A percentile compares a stretch with the other conserved stretches of the same genome.
These are phyloP conservation scores for Parsonsia alboflavescens DNA, from an alignment of 257 asterid species.

Conservation along the genomic window DNA sequence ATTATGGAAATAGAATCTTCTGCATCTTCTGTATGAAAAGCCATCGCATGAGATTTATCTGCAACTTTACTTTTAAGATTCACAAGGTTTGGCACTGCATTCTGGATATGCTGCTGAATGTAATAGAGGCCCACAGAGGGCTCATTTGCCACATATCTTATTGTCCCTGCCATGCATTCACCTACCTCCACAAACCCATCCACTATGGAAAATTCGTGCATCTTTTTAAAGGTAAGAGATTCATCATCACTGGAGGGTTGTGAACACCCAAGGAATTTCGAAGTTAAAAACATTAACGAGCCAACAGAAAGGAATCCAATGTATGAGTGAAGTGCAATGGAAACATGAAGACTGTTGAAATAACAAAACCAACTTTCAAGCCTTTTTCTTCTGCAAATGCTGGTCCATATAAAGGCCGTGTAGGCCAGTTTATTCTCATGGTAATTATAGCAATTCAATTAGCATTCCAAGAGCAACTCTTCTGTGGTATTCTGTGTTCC, in stretches of 20 bases:
- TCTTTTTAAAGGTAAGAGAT: conserved; percentile 58
- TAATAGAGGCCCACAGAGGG: conserved; percentile 96
- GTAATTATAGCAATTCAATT: too few species aligned
- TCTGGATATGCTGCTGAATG: conserved; percentile 75
- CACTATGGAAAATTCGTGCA: conserved; percentile 72
- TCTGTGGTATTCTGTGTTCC: too few species aligned
- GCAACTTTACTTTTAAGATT: conserved; percentile 54
- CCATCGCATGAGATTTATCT: conserved; percentile 55
- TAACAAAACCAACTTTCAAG: too few species aligned
- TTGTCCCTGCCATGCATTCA: conserved; percentile 74
- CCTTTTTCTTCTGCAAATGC: too few species aligned
- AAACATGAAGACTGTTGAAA: too few species aligned
- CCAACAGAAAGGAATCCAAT: background rate
- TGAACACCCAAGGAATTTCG: background rate
- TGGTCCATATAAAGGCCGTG: too few species aligned
- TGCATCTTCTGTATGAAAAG: conserved; percentile 69
- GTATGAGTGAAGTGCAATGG: background rate
- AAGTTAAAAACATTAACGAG: background rate
- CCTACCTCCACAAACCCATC: conserved; percentile 87
- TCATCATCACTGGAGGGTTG: conserved; percentile 66
- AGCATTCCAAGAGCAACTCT: too few species aligned
- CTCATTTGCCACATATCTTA: conserved; percentile 81
- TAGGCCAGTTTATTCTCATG: too few species aligned
- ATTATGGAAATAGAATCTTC: conserved; percentile 73
- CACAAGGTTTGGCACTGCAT: conserved; percentile 68